Evolutionary conservation across 768 basidiomycete species (phyloP), one percentile per base, ranked within the genome.

Genomic region (Boletus pseudo-olivaceus): DNA sequence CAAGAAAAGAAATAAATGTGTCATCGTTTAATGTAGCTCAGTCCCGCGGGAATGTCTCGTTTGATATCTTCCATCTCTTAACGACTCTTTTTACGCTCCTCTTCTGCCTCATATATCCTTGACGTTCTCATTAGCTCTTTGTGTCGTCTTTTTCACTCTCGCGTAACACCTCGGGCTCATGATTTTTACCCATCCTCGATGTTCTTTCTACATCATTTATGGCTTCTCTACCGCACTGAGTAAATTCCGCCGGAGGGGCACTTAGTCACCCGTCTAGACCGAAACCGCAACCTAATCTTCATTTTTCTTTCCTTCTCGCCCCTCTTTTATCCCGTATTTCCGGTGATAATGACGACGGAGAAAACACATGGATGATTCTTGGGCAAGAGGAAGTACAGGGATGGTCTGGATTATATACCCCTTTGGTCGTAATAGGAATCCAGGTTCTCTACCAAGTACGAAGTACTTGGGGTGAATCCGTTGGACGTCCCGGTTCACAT

Each of bases 1-100:
- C 70, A 97, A 85, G 78, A 85, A 81, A 78, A 83, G 71, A 76
- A 75, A 65, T 64, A 86, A 81, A 72, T 98, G 95, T 82, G 79
- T 91, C 71, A 82, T 98, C 70, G 81, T 93, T 70, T 98, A 81
- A 86, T 66, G 60, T 67, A 67, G 63, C 56, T 54, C 54, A 55
- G 60, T 57, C 52, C 58, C 60, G 56, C 58, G 66, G 61, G 58
- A 55, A 65, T 64, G 61, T 59, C 59, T 63, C 61, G 41, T 44
- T 62, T 61, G 67, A 68, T 67, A 63, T 71, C 61, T 65, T 63
- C 43, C 62, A 64, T 72, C 67, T 72, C 56, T 55, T 70, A 57
- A 69, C 67, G 72, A 74, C 67, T 58, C 67, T 60, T 60, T 56
- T 62, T 58, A 66, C 70, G 67, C 53, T 62, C 55, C 54, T 19